Evolutionary conservation across 208 protist genomes (phyloP).

Genomic region (Crithidia bombi): DNA sequence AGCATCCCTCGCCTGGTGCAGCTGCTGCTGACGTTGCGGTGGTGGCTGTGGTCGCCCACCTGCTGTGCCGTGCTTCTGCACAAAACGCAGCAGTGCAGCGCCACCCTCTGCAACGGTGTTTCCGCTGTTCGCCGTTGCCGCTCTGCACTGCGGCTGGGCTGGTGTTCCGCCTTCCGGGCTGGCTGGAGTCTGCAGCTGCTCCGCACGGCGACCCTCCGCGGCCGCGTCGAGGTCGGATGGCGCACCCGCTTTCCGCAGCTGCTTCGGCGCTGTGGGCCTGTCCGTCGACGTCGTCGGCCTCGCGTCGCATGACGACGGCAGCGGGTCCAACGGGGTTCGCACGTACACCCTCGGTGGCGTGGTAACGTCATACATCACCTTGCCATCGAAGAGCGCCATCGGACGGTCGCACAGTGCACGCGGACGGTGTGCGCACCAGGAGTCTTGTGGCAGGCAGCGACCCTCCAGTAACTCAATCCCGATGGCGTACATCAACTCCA

Average conservation of each 20-base stretch:
- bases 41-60: no score
- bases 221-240: no score
- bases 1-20: no score
- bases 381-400: slow-evolving; percentile 4
- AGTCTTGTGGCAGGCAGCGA: background rate
- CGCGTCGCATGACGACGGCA: background rate
- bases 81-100: background rate
- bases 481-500: slow-evolving; percentile 39
- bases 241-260: no score
- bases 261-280: no score
- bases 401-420: slow-evolving; percentile 3
- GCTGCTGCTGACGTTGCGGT: no score
- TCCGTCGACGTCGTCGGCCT: background rate
- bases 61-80: slow-evolving; percentile 1
- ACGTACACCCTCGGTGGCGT: slow-evolving; percentile 5
- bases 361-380: slow-evolving; percentile 2
- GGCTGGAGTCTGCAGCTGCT: no score
- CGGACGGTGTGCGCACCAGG: background rate
- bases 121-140: no score
- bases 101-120: background rate
- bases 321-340: slow-evolving; percentile 7
- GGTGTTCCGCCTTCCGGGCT: no score
- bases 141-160: no score
- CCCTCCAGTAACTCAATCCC: slow-evolving; percentile 21
- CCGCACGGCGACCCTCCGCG: no score